These are phyloP conservation scores for Rhizopogon vulgaris DNA, from an alignment of 768 basidiomycete species.

Conservation along the genomic window DNA sequence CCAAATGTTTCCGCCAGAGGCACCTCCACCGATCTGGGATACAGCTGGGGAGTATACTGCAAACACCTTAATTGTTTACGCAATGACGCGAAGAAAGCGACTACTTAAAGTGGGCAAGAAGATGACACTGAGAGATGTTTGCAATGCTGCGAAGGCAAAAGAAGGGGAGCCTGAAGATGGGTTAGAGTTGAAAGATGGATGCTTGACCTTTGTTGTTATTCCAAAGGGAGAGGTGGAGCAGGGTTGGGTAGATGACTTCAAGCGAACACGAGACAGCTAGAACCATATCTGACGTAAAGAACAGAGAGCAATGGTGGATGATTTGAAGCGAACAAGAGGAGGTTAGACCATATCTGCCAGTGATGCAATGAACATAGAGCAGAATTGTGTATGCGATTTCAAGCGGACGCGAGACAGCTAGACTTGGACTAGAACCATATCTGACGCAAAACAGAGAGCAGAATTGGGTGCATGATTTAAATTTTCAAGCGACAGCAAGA, in stretches of 20 bases:
- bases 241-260: slow-evolving; percentile 87
- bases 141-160: slow-evolving; percentile 53
- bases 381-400: slow-evolving; percentile 83
- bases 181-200: slow-evolving; percentile 77
- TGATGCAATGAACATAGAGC: slow-evolving; percentile 36
- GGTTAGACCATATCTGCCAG: too few relatives aligned
- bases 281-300: background rate
- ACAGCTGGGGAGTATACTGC: slow-evolving; percentile 55
- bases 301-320: too few relatives aligned
- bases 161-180: slow-evolving; percentile 65
- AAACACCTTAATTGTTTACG: slow-evolving; percentile 71
- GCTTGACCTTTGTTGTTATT: slow-evolving; percentile 71
- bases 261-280: slow-evolving; percentile 39
- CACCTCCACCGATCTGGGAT: slow-evolving; percentile 73
- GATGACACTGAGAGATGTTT: slow-evolving; percentile 79
- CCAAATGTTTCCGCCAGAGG: slow-evolving; percentile 77
- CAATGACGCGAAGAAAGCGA: slow-evolving; percentile 67
- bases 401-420: slow-evolving; percentile 38
- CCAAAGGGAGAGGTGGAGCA: slow-evolving; percentile 72
- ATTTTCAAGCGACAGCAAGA: too few relatives aligned
- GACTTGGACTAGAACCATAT: background rate
- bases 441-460: too few relatives aligned
- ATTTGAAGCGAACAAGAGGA: too few relatives aligned
- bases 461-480: too few relatives aligned
- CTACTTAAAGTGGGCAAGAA: slow-evolving; percentile 89